phyloP scores from a whole-genome alignment of 177 flowering plant genomes.

The Vitis hybrid region DNA sequence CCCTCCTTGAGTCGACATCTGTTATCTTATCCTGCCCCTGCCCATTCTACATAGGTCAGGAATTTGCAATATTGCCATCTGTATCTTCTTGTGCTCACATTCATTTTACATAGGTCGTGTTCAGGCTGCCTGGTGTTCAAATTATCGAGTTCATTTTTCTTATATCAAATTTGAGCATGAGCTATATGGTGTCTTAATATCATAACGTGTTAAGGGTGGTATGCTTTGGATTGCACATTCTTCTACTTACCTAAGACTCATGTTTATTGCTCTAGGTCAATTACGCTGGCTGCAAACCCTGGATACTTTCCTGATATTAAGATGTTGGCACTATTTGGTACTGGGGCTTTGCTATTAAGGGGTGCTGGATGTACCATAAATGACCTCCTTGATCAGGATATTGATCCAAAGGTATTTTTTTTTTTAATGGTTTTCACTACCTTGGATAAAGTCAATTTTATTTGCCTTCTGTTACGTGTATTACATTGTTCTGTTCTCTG shows the following conservation, averaged over 20 bases:
- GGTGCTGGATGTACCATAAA: conserved; percentile 98
- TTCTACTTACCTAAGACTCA: neutral
- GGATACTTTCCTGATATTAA: conserved; percentile 86
- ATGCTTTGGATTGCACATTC: neutral
- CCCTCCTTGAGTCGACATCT: too few species aligned
- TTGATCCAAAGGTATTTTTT: conserved; percentile 63
- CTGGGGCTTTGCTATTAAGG: conserved; percentile 85
- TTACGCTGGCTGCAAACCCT: conserved; percentile 77
- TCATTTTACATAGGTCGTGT: too few species aligned
- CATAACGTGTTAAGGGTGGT: neutral
- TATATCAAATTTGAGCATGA: too few species aligned
- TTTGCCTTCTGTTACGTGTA: neutral
- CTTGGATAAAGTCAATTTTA: neutral
- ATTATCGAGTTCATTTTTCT: too few species aligned
- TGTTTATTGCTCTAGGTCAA: conserved; percentile 61
- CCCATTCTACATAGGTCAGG: too few species aligned
- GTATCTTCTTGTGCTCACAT: too few species aligned
- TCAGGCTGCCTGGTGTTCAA: too few species aligned
- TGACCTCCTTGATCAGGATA: conserved; percentile 90
- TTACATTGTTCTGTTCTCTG: neutral
- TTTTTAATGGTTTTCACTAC: neutral
- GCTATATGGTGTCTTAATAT: neutral
- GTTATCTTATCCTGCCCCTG: too few species aligned
- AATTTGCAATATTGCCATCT: too few species aligned
- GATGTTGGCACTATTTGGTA: conserved; percentile 83